These are phyloP conservation scores for Rubus idaeus DNA, from an alignment of 306 rosid species.

Conservation along the genomic window DNA sequence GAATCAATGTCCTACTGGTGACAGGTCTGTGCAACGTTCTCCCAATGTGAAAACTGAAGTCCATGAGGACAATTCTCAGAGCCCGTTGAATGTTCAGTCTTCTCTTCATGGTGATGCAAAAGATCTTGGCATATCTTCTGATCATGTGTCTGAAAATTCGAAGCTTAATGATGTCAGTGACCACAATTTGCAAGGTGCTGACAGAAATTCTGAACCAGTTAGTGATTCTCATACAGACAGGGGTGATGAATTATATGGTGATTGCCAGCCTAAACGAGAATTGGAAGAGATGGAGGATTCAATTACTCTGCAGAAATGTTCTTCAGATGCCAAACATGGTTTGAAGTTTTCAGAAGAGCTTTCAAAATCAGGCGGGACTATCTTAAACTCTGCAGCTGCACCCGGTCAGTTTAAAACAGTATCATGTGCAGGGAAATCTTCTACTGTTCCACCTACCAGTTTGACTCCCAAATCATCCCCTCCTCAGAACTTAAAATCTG, in stretches of 20 bases:
- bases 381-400: constrained; percentile 27
- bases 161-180: constrained; percentile 45
- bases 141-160: constrained; percentile 42
- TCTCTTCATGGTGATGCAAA: constrained; percentile 46
- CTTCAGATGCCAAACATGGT: constrained; percentile 51
- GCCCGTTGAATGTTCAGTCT: constrained; percentile 41
- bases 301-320: constrained; percentile 35
- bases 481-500: constrained; percentile 42
- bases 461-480: constrained; percentile 45
- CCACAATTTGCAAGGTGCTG: constrained; percentile 44
- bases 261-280: constrained; percentile 49
- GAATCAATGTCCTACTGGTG: constrained; percentile 45
- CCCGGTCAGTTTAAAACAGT: constrained; percentile 45
- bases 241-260: constrained; percentile 44
- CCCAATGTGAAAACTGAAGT: constrained; percentile 52
- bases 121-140: constrained; percentile 44
- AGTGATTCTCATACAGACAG: constrained; percentile 43
- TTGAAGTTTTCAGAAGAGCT: constrained; percentile 50
- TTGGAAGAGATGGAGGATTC: constrained; percentile 52
- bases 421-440: constrained; percentile 49
- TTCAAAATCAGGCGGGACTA: constrained; percentile 46
- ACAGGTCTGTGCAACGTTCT: constrained; percentile 37
- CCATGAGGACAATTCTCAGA: constrained; percentile 43
- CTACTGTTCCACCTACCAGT: constrained; percentile 43
- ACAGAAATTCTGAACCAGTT: constrained; percentile 43